phyloP scores from a whole-genome alignment of 2,329 filamentous ascomycete genomes.

The Beauveria sp. region DNA sequence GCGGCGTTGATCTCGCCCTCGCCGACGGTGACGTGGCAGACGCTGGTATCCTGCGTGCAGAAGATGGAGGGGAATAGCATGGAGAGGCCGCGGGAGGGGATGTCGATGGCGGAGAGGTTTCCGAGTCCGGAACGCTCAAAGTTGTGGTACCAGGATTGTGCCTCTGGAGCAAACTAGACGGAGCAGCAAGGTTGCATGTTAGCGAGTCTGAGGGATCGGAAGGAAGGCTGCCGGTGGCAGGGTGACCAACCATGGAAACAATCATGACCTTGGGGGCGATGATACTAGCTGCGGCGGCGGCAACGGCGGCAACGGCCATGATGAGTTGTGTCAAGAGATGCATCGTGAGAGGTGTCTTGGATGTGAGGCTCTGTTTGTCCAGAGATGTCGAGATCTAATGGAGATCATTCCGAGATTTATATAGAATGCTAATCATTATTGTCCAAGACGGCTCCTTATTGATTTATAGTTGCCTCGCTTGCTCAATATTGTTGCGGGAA shows the following conservation, averaged over 20 bases:
- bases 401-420: neutral
- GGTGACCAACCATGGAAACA: conserved; percentile 48
- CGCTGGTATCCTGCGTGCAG: conserved; percentile 50
- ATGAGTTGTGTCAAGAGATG: neutral
- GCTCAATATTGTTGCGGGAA: neutral
- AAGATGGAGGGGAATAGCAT: conserved; percentile 57
- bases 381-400: neutral
- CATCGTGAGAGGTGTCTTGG: neutral
- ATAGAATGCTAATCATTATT: neutral
- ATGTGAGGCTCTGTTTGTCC: neutral
- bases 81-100: conserved; percentile 55
- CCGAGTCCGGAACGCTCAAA: conserved; percentile 37
- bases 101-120: conserved; percentile 47
- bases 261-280: conserved; percentile 55
- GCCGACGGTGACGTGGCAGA: conserved; percentile 64
- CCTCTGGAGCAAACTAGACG: conserved; percentile 54
- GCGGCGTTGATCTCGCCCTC: conserved; percentile 72
- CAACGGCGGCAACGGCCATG: neutral
- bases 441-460: neutral
- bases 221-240: neutral
- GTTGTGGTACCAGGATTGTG: conserved; percentile 51
- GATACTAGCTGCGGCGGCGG: neutral
- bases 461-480: neutral
- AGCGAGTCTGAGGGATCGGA: neutral
- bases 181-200: neutral